Evolutionary conservation across 2,329 filamentous ascomycete genomes (phyloP).

Genomic region (Pseudodiploospora longispora): DNA sequence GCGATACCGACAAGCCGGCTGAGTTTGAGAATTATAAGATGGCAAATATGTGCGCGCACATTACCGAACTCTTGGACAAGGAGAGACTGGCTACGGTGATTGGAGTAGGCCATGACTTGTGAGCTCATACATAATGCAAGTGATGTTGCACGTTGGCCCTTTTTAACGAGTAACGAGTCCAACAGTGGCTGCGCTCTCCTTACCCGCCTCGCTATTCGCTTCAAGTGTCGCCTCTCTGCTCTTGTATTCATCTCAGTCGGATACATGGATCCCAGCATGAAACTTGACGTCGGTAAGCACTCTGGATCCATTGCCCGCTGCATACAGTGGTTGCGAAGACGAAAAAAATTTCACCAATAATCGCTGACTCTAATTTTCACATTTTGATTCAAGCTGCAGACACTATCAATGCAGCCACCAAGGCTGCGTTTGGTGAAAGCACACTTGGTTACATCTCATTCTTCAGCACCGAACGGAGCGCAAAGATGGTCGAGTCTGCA

Average conservation of each 20-base stretch:
- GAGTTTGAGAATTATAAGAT: conserved; percentile 10
- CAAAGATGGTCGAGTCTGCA: background rate
- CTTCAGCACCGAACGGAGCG: background rate
- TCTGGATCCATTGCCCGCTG: too few relatives aligned
- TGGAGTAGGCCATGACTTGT: conserved; percentile 14
- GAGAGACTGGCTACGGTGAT: conserved; percentile 9
- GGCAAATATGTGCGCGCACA: conserved; percentile 8
- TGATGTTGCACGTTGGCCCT: conserved; percentile 9
- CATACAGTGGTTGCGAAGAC: background rate
- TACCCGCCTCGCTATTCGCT: background rate
- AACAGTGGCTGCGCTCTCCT: conserved; percentile 8
- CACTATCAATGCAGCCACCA: background rate
- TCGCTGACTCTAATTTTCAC: background rate
- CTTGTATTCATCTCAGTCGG: background rate
- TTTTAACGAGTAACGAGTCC: conserved; percentile 6
- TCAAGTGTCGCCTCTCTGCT: background rate
- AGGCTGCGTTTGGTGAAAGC: background rate
- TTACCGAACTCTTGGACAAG: conserved; percentile 10
- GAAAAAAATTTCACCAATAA: background rate
- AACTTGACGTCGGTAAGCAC: background rate
- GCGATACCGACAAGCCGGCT: conserved; percentile 10
- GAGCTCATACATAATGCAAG: conserved; percentile 6
- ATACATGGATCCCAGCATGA: background rate
- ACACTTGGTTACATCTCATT: background rate
- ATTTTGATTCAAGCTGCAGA: background rate